Conservation (phyloP, 192 early-diverging fungal genomes). For the Coemansia sp. region DNA sequence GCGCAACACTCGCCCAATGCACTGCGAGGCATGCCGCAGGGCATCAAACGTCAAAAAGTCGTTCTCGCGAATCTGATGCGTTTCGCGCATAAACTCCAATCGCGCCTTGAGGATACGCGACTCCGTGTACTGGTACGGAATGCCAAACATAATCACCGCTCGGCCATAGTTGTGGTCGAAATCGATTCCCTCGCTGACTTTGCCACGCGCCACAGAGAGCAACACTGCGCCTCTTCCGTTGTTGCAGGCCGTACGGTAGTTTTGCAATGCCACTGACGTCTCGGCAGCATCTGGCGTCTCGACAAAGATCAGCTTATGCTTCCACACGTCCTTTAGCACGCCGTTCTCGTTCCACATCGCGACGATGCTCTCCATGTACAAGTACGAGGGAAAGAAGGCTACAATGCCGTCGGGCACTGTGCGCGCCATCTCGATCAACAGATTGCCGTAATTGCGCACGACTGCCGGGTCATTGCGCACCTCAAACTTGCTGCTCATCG, state of each 20-base stretch:
- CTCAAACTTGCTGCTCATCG: conserved; percentile 97
- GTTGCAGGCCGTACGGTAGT: conserved; percentile 93
- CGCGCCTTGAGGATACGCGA: conserved; percentile 93
- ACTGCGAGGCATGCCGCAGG: conserved; percentile 98
- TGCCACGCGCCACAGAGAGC: conserved; percentile 96
- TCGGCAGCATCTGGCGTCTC: conserved; percentile 99
- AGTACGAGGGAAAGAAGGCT: conserved; percentile 97
- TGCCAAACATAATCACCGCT: conserved; percentile 99
- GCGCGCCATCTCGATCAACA: conserved; percentile 92
- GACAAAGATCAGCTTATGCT: conserved; percentile 98
- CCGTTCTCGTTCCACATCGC: conserved; percentile 99
- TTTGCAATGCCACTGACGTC: conserved; percentile 92
- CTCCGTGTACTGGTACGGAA: conserved; percentile 99
- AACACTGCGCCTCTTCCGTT: conserved; percentile 98
- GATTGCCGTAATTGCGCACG: conserved; percentile 97
- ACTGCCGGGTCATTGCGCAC: conserved; percentile 98
- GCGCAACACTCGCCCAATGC: conserved; percentile 94
- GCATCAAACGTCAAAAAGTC: conserved; percentile 99
- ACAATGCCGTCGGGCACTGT: conserved; percentile 97
- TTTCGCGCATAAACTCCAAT: conserved; percentile 93
- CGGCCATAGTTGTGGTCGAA: conserved; percentile 99
- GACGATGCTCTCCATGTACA: conserved; percentile 99
- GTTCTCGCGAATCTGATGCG: conserved; percentile 93
- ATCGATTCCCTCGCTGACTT: conserved; percentile 99
- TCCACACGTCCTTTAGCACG: conserved; percentile 91